Evolutionary conservation across 805 yeast genomes (phyloP), one percentile per base, ranked within the genome.

Genomic region (Scheffersomyces amazonensis): DNA sequence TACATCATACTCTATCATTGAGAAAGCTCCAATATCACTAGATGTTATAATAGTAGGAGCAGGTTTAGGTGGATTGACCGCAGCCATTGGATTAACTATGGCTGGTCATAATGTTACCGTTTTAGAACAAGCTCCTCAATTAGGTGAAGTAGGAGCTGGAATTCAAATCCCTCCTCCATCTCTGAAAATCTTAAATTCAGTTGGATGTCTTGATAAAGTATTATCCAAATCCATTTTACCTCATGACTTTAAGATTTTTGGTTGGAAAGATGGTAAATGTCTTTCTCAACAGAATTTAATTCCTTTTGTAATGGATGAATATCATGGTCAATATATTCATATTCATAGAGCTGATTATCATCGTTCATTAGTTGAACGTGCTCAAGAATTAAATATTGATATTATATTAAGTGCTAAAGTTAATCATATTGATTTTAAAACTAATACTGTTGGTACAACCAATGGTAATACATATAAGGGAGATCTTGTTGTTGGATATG

Each of bases 61-160:
- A 13, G 62, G 62, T 11, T 41, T 57, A 20, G 62, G 64, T 17
- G 62, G 62, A 15, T 41, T 57, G 11, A 45, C 61, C 13, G 60
- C 63, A 5, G 56, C 56, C 20, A 49, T 57, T 23, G 60, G 53
- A 7, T 41, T 57, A 34, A 40, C 39, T 10, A 22, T 39, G 20
- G 37, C 47, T 12, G 64, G 61, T n/a, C 62, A 57, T 36, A 32
- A 38, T 5, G 64, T 58, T 16, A 42, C 40, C 3, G 37, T 58
- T 15, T 43, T 58, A 16, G 64, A 58, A 39, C 45, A 52, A 19
- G 58, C 63, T 13, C 41, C 47, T 9, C 46, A 38, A 18, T 42
- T 56, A 16, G 57, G 58, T 5, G 64, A 58, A 40, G 62, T 59
- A 28, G 64, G 64, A n/a, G 64, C 64, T 13, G 64, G 64, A 20